Base-by-base conservation (phyloP, 306 rosid genomes). In the Rosa multiflora region DNA sequence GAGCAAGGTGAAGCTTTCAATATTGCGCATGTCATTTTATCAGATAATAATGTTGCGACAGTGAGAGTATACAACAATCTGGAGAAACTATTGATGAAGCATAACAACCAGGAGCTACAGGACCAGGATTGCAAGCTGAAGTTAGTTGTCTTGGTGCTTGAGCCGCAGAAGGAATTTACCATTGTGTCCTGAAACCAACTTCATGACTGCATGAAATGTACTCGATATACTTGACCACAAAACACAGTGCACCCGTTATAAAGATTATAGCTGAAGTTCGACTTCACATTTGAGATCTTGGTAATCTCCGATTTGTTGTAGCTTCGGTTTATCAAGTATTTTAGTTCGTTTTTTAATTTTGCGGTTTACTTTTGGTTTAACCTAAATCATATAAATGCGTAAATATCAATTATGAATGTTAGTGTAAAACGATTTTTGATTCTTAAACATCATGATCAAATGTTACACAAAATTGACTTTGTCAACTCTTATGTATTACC, bases 1-100 rank as follows among this genome's bases (percentile, higher is more conserved):
- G 94, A 93, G 8, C 89, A 85, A 82, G 90, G 97, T 0, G 87
- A 89, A 48, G 91, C 91, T 47, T 95, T 83, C 89, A 92, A 91
- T 77, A 76, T 95, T 73, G 99, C 96, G 0, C 95, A 85, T 76
- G 93, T 94, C 1, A 83, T 82, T 62, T 52, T 91, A 75, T 78
- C 55, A 75, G 83, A 64, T 78, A 81, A 90, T 46, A 83, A 91
- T 40, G 81, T 52, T 51, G 96, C 91, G 0, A 86, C 37, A 63
- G 82, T 95, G 71, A 82, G 93, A 13, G 67, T 88, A 64, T 92
- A 83, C 82, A 85, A 82, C 80, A 87, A 95, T 79, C 97, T 94
- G 39, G 93, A 77, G 43, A 91, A 85, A 85, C 72, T 88, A 67
- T 90, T 64, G 70, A 32, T 35, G 70, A 64, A 35, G 46, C 70